Conservation (phyloP, 1,139 yeast species). For the Barnettozyma hawaiiensis region DNA sequence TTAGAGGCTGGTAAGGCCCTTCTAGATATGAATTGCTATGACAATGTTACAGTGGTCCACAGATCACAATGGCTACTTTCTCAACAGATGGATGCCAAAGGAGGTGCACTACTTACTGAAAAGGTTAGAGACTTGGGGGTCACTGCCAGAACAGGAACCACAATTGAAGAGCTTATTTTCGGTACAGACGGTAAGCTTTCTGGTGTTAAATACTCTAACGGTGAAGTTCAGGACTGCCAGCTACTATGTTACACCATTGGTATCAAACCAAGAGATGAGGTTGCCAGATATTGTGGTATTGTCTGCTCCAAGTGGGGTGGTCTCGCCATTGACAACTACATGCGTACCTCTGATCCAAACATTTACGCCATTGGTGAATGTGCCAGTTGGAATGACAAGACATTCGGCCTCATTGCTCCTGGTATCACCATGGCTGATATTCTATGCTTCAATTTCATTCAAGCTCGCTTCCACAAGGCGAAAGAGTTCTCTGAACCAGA, state of each 20-base stretch:
- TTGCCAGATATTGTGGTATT: slow-evolving; percentile 26
- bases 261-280: slow-evolving; percentile 31
- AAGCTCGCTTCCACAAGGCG: slow-evolving; percentile 28
- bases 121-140: slow-evolving; percentile 30
- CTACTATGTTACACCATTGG: slow-evolving; percentile 32
- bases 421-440: slow-evolving; percentile 33
- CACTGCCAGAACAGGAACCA: slow-evolving; percentile 27
- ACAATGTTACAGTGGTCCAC: slow-evolving; percentile 29
- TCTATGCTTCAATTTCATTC: slow-evolving; percentile 30
- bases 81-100: slow-evolving; percentile 31
- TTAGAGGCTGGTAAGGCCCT: slow-evolving; percentile 34
- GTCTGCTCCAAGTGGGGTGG: slow-evolving; percentile 27
- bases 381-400: slow-evolving; percentile 32
- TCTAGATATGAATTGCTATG: slow-evolving; percentile 27
- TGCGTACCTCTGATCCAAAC: slow-evolving; percentile 26
- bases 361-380: slow-evolving; percentile 33
- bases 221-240: slow-evolving; percentile 28
- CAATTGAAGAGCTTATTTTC: slow-evolving; percentile 26
- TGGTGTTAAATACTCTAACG: slow-evolving; percentile 26
- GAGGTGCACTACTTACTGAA: slow-evolving; percentile 28
- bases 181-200: slow-evolving; percentile 19
- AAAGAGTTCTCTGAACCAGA: slow-evolving; percentile 29
- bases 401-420: slow-evolving; percentile 33
- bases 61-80: slow-evolving; percentile 30
- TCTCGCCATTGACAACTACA: slow-evolving; percentile 26